phyloP scores from a whole-genome alignment of 371 early-diverging fungal species.

The Rhizomucor pusillus region DNA sequence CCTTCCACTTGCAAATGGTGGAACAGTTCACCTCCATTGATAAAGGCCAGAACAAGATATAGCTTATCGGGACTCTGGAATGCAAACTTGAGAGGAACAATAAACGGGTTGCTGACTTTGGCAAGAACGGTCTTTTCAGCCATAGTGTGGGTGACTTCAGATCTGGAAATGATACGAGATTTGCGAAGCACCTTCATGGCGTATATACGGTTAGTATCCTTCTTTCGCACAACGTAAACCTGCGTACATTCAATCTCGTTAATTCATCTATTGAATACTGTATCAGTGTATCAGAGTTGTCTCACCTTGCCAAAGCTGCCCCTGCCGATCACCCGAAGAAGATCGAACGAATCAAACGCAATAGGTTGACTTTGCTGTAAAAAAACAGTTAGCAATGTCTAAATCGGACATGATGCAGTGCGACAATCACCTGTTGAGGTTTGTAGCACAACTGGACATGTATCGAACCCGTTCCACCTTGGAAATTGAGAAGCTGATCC shows the following conservation, averaged over 20 bases:
- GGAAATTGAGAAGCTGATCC: conserved; percentile 28
- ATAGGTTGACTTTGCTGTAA: conserved; percentile 59
- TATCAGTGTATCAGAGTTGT: not conserved
- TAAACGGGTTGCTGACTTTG: conserved; percentile 82
- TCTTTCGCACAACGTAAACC: conserved; percentile 95
- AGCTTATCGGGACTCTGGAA: conserved; percentile 89
- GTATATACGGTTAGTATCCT: conserved; percentile 91
- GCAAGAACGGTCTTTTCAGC: conserved; percentile 90
- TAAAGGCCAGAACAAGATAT: conserved; percentile 89
- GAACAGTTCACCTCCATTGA: conserved; percentile 95
- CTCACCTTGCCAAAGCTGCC: conserved; percentile 94
- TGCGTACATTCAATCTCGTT: conserved; percentile 9
- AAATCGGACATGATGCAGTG: too few relatives aligned
- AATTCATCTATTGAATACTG: not conserved
- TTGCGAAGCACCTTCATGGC: conserved; percentile 98
- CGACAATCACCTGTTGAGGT: conserved; percentile 58
- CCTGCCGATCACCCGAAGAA: conserved; percentile 94
- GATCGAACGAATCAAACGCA: conserved; percentile 89
- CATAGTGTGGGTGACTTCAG: conserved; percentile 85
- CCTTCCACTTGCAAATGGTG: conserved; percentile 84
- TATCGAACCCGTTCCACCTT: conserved; percentile 64
- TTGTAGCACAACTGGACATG: conserved; percentile 74
- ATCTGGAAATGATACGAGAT: conserved; percentile 88
- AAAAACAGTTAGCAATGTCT: not conserved
- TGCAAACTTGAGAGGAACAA: conserved; percentile 84